These are phyloP conservation scores for Kurtzmaniella quercitrusa DNA, from an alignment of 1,139 yeast species.

Conservation along the genomic window DNA sequence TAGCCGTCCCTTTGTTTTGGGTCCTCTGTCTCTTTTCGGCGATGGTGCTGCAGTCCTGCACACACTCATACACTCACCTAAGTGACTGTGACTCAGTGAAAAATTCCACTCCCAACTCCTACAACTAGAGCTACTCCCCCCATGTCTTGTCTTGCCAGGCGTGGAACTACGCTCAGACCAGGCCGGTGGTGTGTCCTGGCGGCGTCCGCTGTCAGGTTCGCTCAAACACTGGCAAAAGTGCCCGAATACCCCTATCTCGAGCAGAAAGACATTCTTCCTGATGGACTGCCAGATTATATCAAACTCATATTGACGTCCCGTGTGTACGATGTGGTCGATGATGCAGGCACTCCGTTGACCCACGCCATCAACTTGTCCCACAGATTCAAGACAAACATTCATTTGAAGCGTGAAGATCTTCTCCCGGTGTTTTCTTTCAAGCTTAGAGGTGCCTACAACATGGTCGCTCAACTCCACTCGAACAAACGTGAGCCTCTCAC, in stretches of 20 bases:
- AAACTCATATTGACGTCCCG: conserved; percentile 85
- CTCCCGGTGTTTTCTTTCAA: conserved; percentile 95
- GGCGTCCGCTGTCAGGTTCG: neutral
- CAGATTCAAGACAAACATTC: conserved; percentile 66
- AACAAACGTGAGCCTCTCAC: conserved; percentile 57
- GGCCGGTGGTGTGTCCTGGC: neutral
- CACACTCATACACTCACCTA: too few relatives aligned
- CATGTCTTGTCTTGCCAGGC: neutral
- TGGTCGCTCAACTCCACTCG: conserved; percentile 79
- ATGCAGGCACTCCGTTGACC: conserved; percentile 75
- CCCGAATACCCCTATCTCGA: conserved; percentile 45
- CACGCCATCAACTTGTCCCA: conserved; percentile 73
- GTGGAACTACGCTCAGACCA: neutral
- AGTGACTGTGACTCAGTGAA: neutral
- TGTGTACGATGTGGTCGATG: conserved; percentile 86
- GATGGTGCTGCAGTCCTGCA: too few relatives aligned
- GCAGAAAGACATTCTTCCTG: conserved; percentile 47
- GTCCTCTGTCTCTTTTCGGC: too few relatives aligned
- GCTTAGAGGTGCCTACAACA: conserved; percentile 94
- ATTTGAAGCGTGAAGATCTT: conserved; percentile 85
- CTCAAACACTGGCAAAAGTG: neutral
- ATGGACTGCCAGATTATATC: conserved; percentile 87
- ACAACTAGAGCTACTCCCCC: neutral
- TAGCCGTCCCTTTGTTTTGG: too few relatives aligned
- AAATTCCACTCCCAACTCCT: neutral